A percentile compares a stretch with the other conserved stretches of the same genome.
Conservation (phyloP, 352 stramenopile species). For the Phytophthora macrochlamydospora region DNA sequence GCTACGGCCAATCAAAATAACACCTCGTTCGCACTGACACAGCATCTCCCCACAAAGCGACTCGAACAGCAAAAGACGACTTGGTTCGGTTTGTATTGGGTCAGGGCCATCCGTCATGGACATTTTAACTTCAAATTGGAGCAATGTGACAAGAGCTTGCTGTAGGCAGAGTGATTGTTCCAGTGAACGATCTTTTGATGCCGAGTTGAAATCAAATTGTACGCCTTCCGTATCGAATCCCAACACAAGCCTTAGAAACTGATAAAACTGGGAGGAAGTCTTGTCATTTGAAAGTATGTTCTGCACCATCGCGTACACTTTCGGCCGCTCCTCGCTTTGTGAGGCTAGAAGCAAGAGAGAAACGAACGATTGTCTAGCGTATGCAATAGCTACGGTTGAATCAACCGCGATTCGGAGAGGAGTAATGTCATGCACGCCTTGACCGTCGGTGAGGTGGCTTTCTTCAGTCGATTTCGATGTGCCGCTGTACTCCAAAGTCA, state of each 20-base stretch:
- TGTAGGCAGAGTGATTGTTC: constrained; percentile 21
- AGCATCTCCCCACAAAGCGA: constrained; percentile 28
- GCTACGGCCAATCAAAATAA: constrained; percentile 7
- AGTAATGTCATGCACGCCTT: constrained; percentile 20
- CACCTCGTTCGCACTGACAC: constrained; percentile 12
- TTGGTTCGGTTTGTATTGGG: neutral
- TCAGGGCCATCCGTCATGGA: too few relatives aligned
- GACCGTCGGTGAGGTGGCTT: neutral
- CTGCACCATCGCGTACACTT: constrained; percentile 23
- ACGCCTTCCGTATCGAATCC: constrained; percentile 34
- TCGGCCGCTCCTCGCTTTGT: constrained; percentile 1
- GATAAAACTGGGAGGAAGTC: constrained; percentile 15
- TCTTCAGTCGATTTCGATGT: neutral
- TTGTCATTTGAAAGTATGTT: constrained; percentile 22
- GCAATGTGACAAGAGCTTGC: constrained; percentile 8
- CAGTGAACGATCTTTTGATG: neutral
- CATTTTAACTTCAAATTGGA: constrained; percentile 15
- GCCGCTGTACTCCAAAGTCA: neutral
- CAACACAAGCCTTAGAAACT: constrained; percentile 30
- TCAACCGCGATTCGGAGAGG: constrained; percentile 41
- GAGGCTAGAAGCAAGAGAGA: constrained; percentile 29
- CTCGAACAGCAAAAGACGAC: neutral
- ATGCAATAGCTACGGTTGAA: constrained; percentile 31
- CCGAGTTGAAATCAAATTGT: constrained; percentile 10
- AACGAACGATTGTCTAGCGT: constrained; percentile 33